Evolutionary conservation across 129 eudicot species (phyloP).

Genomic region (Arctium lappa): DNA sequence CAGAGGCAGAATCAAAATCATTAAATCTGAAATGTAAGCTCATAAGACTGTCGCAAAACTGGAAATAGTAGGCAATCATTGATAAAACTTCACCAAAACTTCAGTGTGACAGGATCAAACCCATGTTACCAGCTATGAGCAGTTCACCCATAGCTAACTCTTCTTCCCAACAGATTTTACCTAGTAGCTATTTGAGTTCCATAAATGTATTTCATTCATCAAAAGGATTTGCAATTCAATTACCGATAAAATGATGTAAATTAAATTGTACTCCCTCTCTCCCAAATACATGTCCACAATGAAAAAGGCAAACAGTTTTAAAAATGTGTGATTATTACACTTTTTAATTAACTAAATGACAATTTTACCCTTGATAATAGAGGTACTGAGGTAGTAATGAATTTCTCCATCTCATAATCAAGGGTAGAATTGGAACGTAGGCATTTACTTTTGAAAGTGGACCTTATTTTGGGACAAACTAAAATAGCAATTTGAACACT

Average conservation of each 20-base stretch:
- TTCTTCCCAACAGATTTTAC: not conserved
- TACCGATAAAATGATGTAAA: not conserved
- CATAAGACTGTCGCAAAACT: conserved; percentile 54
- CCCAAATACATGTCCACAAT: not conserved
- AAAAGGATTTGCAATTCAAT: not conserved
- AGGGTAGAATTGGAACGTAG: not conserved
- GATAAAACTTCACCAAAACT: conserved; percentile 18
- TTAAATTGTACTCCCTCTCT: not conserved
- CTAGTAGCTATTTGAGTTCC: not conserved
- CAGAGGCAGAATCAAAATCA: conserved; percentile 64
- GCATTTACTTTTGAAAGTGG: not conserved
- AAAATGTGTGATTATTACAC: not conserved
- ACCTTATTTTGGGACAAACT: not conserved
- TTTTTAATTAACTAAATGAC: not conserved
- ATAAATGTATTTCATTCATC: not conserved
- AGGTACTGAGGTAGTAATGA: not conserved
- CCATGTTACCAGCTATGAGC: conserved; percentile 26
- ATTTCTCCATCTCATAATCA: not conserved
- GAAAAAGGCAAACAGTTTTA: not conserved
- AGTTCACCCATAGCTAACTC: not conserved
- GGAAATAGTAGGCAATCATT: conserved; percentile 36
- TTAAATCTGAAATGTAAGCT: conserved; percentile 66
- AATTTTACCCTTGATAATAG: not conserved
- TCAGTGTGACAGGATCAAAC: conserved; percentile 48
- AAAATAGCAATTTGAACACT: not conserved